Evolutionary conservation across 352 stramenopile species (phyloP), one percentile per base, ranked within the genome.

Genomic region (Halophytophthora polymorphica): DNA sequence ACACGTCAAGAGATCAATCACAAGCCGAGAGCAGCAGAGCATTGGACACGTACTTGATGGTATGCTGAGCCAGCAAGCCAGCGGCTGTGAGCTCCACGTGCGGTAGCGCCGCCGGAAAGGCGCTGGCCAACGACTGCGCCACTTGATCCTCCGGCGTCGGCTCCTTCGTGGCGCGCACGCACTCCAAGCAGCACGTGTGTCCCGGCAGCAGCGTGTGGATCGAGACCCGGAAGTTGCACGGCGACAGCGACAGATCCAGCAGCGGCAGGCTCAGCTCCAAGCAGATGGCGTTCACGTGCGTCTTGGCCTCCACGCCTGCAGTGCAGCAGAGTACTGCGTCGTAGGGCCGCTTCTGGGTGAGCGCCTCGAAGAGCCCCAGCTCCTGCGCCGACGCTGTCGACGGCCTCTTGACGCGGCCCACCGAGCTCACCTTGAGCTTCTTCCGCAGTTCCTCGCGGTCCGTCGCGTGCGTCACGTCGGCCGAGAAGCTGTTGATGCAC

Each of bases 221-320:
- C 10, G 43, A 45, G 22, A 79, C 51, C 21, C 40, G 48, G 1
- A 42, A 40, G 39, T 69, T 71, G 23, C 56, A 63, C 1, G 58
- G 58, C 15, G 65, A 61, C 12, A 72, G 50, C 8, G 52, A 46
- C 15, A 64, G 56, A 22, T 66, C 51, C n/a, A 79, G 31, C 18
- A 79, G 46, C 29, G 69, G 66, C 23, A 79, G 54, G 34, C 69
- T 76, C 39, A 79, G 69, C 45, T 79, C 62, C n/a, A 79, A 43
- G 35, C 66, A 76, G 31, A 73, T 51, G 29, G 56, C 22, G 35
- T 79, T 72, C 23, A 79, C 42, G 2, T 45, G 49, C 6, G 60
- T 25, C 47, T 53, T 56, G 14, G 56, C 53, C 4, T 12, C 54
- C 14, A 63, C 66, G 42, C 69, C 57, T 6, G 59, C 54, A 12